A percentile compares a stretch with the other conserved stretches of the same genome.
Conservation (phyloP, 495 filamentous ascomycete species). For the Aspergillus saccharolyticus region DNA sequence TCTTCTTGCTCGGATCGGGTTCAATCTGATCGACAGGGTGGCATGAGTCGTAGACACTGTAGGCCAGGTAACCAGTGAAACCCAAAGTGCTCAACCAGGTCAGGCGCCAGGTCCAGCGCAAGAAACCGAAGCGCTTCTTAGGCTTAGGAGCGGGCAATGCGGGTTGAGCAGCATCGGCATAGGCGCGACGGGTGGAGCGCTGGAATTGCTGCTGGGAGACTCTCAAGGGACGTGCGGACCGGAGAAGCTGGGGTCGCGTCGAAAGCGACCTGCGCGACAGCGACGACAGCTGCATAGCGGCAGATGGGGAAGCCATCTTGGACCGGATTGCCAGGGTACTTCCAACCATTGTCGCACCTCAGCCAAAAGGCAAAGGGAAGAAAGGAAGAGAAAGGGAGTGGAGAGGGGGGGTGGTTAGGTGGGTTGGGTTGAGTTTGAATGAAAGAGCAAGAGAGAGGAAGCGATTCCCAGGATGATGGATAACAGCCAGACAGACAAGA, state of each 20-base stretch:
- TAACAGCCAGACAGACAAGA: neutral
- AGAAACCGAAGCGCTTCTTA: constrained; percentile 44
- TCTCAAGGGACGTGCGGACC: constrained; percentile 23
- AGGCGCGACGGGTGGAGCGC: constrained; percentile 35
- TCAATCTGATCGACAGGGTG: constrained; percentile 75
- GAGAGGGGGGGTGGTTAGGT: constrained; percentile 7
- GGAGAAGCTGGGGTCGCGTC: constrained; percentile 22
- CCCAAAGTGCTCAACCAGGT: constrained; percentile 65
- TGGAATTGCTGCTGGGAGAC: constrained; percentile 25
- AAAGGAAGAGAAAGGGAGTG: constrained; percentile 14
- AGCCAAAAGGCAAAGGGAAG: constrained; percentile 8
- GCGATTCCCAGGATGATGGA: constrained; percentile 10
- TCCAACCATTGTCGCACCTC: constrained; percentile 37
- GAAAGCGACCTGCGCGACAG: constrained; percentile 40
- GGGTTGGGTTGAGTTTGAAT: neutral
- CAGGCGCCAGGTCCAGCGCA: constrained; percentile 71
- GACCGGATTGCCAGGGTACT: constrained; percentile 36
- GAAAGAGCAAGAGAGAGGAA: constrained; percentile 12
- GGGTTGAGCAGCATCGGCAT: constrained; percentile 37
- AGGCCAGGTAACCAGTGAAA: constrained; percentile 65
- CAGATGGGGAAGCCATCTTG: constrained; percentile 30
- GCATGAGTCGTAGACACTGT: constrained; percentile 74
- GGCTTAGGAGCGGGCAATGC: constrained; percentile 35
- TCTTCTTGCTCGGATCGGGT: constrained; percentile 90
- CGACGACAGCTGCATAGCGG: constrained; percentile 36